Conservation (phyloP, 2,329 filamentous ascomycete genomes). For the Ophiostoma ulmi region DNA sequence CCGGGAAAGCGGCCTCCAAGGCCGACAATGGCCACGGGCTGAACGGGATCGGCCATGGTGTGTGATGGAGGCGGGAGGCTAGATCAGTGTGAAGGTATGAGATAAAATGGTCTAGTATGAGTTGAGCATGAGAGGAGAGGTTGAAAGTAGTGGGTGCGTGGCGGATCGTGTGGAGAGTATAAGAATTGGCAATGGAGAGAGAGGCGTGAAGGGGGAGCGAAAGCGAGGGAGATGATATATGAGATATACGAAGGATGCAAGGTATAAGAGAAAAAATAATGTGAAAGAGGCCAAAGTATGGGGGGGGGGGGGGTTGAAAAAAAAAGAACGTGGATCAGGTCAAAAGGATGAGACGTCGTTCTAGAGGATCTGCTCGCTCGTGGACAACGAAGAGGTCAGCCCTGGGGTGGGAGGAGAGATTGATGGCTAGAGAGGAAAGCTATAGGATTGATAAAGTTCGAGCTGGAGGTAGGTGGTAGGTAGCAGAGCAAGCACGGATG, state of each 20-base stretch:
- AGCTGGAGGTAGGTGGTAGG: neutral
- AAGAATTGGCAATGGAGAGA: neutral
- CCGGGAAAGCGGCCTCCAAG: constrained; percentile 38
- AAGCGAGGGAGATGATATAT: neutral
- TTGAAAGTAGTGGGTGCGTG: neutral
- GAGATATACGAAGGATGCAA: neutral
- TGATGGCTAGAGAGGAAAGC: neutral
- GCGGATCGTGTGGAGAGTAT: constrained; percentile 10
- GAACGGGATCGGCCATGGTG: constrained; percentile 24
- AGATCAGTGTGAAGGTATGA: neutral
- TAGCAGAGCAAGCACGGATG: neutral
- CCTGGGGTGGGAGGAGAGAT: neutral
- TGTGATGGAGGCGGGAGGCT: neutral
- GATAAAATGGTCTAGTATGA: neutral
- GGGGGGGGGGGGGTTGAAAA: neutral
- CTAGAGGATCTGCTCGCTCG: neutral
- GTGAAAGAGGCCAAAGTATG: neutral
- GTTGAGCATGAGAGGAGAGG: neutral
- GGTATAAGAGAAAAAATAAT: neutral
- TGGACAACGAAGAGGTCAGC: neutral
- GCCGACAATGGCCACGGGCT: constrained; percentile 38
- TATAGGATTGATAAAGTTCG: neutral
- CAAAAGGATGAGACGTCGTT: neutral
- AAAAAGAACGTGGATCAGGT: neutral
- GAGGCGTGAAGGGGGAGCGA: neutral